Evolutionary conservation across 331 rosid species (phyloP), one percentile per base, ranked within the genome.

Genomic region (Phaseolus coccineus): DNA sequence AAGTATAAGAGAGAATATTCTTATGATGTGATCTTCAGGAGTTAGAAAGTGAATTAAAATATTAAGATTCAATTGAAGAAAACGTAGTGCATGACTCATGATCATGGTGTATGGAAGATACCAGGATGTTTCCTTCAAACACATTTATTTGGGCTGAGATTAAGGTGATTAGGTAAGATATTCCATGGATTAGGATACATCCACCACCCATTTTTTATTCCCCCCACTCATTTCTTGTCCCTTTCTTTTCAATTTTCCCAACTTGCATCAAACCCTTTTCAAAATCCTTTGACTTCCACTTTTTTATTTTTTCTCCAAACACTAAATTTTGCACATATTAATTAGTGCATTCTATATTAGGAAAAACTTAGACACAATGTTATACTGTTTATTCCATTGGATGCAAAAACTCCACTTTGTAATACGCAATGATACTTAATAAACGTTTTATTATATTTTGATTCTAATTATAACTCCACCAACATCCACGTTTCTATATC

Each of bases 121-220:
- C 91, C 62, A n/a, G 77, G 89, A 77, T 65, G 78, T 74, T 74
- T 7, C 80, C 78, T 80, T 22, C 11, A n/a, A 4, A 19, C 57
- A 42, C 2, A 37, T 67, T 73, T 74, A 69, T 48, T 42, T 69
- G 57, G 35, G 64, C 75, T 39, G 40, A 8, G 16, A 13, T 66
- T 33, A n/a, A 3, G 63, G 16, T 33, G 39, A 24, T 42, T 52
- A 70, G 39, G 39, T 35, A 35, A 35, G 39, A 35, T 35, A 35
- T 51, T 63, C 37, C 47, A 69, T 71, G 42, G 51, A 80, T 59
- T 72, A 3, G 3, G 75, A 76, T 70, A 30, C 31, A 11, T 35
- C n/a, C 67, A 48, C 2, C 62, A 15, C n/a, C 2, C 6, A n/a
- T 25, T 40, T 70, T 74, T 24, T 19, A 56, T 27, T 14, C 58